These are phyloP conservation scores for Chlorella variabilis DNA, from an alignment of 163 green algal species.

Conservation along the genomic window DNA sequence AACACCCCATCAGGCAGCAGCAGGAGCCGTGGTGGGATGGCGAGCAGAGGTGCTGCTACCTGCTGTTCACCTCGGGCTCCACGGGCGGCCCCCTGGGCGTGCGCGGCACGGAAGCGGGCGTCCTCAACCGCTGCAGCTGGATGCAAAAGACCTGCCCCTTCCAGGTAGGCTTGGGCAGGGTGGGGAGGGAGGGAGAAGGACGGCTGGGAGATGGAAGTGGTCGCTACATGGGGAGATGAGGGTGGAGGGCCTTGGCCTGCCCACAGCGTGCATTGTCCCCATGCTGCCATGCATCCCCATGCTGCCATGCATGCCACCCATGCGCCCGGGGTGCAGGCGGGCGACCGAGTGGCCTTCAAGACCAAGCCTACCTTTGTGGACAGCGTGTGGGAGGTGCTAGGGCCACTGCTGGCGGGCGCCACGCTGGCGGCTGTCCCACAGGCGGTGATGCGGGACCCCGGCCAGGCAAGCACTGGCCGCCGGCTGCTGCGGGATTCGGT, in stretches of 20 bases:
- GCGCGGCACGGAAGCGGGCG: conserved; percentile 50
- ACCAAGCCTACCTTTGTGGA: conserved; percentile 76
- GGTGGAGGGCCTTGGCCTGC: no score
- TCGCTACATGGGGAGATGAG: no score
- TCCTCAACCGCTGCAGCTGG: conserved; percentile 71
- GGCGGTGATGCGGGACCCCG: neutral
- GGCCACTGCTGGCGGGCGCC: conserved; percentile 59
- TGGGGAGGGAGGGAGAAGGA: no score
- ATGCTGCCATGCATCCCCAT: no score
- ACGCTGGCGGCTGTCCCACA: conserved; percentile 27
- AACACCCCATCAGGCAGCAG: no score
- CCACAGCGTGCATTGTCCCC: no score
- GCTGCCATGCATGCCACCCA: no score
- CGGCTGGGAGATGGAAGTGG: no score
- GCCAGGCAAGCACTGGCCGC: neutral
- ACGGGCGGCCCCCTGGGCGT: conserved; percentile 64
- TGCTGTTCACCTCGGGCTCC: conserved; percentile 73
- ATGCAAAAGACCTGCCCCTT: conserved; percentile 48
- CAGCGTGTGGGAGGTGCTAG: conserved; percentile 71
- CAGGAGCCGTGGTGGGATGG: no score
- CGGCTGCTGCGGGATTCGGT: neutral
- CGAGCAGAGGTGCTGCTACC: conserved; percentile 41
- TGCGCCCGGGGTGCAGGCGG: neutral
- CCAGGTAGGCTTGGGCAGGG: no score
- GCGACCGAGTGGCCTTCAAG: conserved; percentile 61